Evolutionary conservation across 108 stramenopile species (phyloP), one percentile per base, ranked within the genome.

Genomic region (Skeletonema costatum): DNA sequence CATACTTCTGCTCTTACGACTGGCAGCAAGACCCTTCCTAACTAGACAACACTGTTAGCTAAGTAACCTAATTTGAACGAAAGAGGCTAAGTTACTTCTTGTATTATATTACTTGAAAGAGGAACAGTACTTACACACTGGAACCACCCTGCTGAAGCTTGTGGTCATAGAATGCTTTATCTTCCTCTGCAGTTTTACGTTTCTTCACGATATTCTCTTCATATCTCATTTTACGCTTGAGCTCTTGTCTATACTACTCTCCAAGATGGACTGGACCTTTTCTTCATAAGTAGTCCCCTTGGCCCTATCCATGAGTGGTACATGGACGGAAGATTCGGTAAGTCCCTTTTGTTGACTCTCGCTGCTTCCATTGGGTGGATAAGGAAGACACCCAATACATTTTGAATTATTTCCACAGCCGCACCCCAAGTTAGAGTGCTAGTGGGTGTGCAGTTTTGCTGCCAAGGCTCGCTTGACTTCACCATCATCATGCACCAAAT

Each of bases 221-320:
- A 60, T 89, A 93, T 32, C 83, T 77, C 36, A 87, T 79, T 16
- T 66, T 64, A 72, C 92, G 85, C 71, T 87, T 32, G 87, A 84
- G 12, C 78, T 83, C 41, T 86, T 73, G 56, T 80, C 42, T 30
- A 29, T 25, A 48, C 66, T 64, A 21, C 53, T 39, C 36, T 63
- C 41, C 36, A 74, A 53, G 19, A 90, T 65, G 10, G 91, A 83
- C 35, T 78, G 74, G 11, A 97, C 80, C 73, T 97, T 97, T 82
- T 97, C 93, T 80, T 95, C 96, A 75, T 97, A 97, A 0, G 93
- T 92, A 32, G 92, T 90, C 14, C 96, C 96, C 53, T 41, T 74
- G 9, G 81, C 63, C 74, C 96, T 85, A 64, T 88, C 69, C 80
- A 86, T 70, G 2, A 97, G 46, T n/a, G 91, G 90, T 61, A 87